A percentile compares a stretch with the other conserved stretches of the same genome.
Conservation (phyloP, 176 grass and related monocot genomes). For the Triticum urartu region DNA sequence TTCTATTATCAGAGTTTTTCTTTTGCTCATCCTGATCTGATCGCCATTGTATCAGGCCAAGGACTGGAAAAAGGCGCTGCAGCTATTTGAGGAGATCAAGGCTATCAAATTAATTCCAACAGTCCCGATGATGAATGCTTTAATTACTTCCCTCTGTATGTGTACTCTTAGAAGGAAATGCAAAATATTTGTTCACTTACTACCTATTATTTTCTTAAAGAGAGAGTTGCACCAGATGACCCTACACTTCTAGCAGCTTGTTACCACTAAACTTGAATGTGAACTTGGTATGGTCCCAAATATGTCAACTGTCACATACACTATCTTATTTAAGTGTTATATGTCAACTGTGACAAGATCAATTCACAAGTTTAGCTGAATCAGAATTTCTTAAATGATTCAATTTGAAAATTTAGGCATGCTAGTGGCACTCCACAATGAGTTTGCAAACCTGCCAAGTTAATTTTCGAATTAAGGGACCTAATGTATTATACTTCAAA, state of each 20-base stretch:
- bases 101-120: conserved; percentile 69
- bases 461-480: conserved; percentile 3
- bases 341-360: background rate
- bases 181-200: background rate
- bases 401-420: conserved; percentile 7
- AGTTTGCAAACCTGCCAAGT: background rate
- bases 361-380: conserved; percentile 12
- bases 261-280: background rate
- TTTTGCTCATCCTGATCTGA: conserved; percentile 21
- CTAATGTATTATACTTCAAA: background rate
- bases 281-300: background rate
- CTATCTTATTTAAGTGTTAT: conserved; percentile 3
- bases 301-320: background rate
- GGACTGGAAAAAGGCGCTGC: conserved; percentile 83
- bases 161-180: conserved; percentile 15
- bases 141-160: conserved; percentile 89
- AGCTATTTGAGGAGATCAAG: conserved; percentile 85
- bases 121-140: conserved; percentile 92
- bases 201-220: conserved; percentile 26
- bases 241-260: background rate
- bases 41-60: conserved; percentile 60
- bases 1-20: conserved; percentile 15
- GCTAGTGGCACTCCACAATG: background rate
- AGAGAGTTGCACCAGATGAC: conserved; percentile 18
- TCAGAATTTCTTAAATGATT: background rate